Base-by-base conservation (phyloP, 495 filamentous ascomycete species). In the Staphylotrichum longicolle region DNA sequence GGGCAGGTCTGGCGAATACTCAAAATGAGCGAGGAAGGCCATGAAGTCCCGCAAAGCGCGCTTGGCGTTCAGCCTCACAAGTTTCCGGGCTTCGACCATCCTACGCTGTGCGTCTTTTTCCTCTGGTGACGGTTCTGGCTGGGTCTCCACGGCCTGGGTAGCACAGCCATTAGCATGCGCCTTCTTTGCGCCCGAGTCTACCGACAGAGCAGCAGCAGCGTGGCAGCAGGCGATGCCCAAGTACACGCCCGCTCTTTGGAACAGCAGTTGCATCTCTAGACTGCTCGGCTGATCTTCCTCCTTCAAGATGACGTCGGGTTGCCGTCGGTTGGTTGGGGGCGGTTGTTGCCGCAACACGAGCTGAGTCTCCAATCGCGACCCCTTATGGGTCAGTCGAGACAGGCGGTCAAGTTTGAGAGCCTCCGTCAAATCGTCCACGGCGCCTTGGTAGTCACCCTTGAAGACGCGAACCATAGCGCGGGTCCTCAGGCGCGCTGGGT, bases 181-280 rank as follows among this genome's bases (percentile, higher is more conserved):
- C 4, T 46, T 46, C 4, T 4, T 12, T 32, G 51, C 10, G n/a
- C 20, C 15, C 12, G 53, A 5, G 60, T 12, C 52, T 7, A 32
- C n/a, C 4, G 60, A 37, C 7, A 70, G 62, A 0, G 63, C 65
- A 0, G 58, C 62, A 2, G 47, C 33, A 51, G 91, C 81, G 63
- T 85, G 76, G 51, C 85, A 80, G 64, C 82, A 86, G 20, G 89
- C 89, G 65, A 91, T 78, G 3, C 82, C 84, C 32, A 93, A 76
- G 65, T 90, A 88, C 20, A 86, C 85, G n/a, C 85, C 83, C 0
- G 86, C 89, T 9, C 89, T 82, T 57, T 92, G 89, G 66, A 93
- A 92, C 4, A 90, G 76, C 7, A 93, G 71, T 65, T 92, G 89
- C 40, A 80, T 80, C 66, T 91, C 89, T 37, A 89, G 70, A 68